A percentile compares a stretch with the other conserved stretches of the same genome.
These are phyloP conservation scores for Castanea mollissima DNA, from an alignment of 306 rosid genomes.

Conservation along the genomic window DNA sequence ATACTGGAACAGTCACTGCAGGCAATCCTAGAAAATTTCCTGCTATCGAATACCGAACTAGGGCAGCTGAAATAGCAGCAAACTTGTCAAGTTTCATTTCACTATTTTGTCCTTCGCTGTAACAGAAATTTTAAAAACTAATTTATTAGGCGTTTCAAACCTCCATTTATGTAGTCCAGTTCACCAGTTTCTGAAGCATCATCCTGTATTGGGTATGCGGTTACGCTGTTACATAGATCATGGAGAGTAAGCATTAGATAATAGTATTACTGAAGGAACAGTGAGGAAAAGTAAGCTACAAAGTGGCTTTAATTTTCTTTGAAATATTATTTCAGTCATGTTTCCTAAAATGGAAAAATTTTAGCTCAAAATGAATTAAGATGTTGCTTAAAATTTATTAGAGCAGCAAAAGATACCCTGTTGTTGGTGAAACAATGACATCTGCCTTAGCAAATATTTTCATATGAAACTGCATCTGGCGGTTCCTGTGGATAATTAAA, in stretches of 20 bases:
- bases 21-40: slow-evolving; percentile 97
- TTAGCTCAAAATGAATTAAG: not conserved
- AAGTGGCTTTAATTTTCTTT: not conserved
- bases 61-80: slow-evolving; percentile 66
- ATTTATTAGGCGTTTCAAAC: slow-evolving; percentile 27
- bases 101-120: not conserved
- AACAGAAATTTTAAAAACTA: not conserved
- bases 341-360: no score
- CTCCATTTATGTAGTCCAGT: slow-evolving; percentile 96
- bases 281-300: not conserved
- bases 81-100: not conserved
- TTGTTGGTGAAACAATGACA: slow-evolving; percentile 89
- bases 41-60: slow-evolving; percentile 74
- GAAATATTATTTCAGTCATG: no score
- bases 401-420: slow-evolving; percentile 49
- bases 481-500: slow-evolving; percentile 55
- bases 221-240: slow-evolving; percentile 56
- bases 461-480: slow-evolving; percentile 77
- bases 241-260: not conserved
- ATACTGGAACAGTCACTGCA: slow-evolving; percentile 80
- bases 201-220: slow-evolving; percentile 78
- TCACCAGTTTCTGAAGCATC: slow-evolving; percentile 87
- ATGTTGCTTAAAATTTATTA: not conserved
- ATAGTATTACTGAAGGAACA: not conserved
- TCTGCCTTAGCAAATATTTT: slow-evolving; percentile 72